These are phyloP conservation scores for Euphorbia celastroides DNA, from an alignment of 441 rosid species.

Conservation along the genomic window DNA sequence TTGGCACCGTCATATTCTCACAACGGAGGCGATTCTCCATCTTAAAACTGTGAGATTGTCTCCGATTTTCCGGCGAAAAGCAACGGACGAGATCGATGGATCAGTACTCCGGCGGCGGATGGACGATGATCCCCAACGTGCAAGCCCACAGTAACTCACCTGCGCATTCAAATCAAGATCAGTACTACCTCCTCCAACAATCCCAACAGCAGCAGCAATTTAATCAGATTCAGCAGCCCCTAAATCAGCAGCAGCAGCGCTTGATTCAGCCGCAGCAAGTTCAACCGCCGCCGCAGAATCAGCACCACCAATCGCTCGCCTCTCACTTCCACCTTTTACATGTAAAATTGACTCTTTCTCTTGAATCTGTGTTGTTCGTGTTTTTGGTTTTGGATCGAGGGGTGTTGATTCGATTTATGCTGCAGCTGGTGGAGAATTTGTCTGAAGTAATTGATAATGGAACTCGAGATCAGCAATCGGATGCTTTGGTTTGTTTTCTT, in stretches of 20 bases:
- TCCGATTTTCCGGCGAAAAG: not conserved
- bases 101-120: slow-evolving; percentile 47
- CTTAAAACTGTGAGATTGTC: not conserved
- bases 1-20: not conserved
- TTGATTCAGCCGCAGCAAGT: slow-evolving; percentile 22
- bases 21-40: not conserved
- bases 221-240: slow-evolving; percentile 32
- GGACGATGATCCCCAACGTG: slow-evolving; percentile 62
- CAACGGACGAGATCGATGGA: slow-evolving; percentile 30
- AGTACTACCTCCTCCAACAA: slow-evolving; percentile 39
- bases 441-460: slow-evolving; percentile 68
- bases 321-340: slow-evolving; percentile 80
- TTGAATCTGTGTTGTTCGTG: not conserved
- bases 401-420: not conserved
- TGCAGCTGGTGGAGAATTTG: slow-evolving; percentile 68
- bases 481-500: slow-evolving; percentile 55
- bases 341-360: slow-evolving; percentile 22
- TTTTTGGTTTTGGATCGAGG: not conserved
- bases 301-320: slow-evolving; percentile 80
- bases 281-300: slow-evolving; percentile 40
- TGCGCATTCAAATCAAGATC: slow-evolving; percentile 68
- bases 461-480: slow-evolving; percentile 72
- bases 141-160: slow-evolving; percentile 49
- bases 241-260: slow-evolving; percentile 26
- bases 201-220: slow-evolving; percentile 24